Percentiles rank a stretch among this genome's conserved stretches.
phyloP scores from a whole-genome alignment of 768 basidiomycete genomes.

The Rhodotorula graminis region DNA sequence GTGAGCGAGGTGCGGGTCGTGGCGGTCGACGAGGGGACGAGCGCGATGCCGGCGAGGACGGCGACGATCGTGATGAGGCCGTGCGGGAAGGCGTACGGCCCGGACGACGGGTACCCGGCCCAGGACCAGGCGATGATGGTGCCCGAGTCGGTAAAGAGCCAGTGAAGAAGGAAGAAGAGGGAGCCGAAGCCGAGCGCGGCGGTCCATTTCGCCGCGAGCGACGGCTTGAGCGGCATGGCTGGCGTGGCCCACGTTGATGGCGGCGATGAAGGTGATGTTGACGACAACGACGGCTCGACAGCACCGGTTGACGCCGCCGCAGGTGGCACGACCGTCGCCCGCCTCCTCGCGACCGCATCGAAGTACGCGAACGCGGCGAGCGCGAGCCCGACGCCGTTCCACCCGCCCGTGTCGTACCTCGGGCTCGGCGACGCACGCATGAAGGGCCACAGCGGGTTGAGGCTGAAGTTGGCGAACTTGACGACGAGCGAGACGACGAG shows the following conservation, averaged over 20 bases:
- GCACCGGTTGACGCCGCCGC: no score
- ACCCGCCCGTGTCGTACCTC: slow-evolving; percentile 22
- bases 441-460: slow-evolving; percentile 39
- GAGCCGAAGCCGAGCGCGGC: slow-evolving; percentile 26
- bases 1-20: background rate
- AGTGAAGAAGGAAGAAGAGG: slow-evolving; percentile 32
- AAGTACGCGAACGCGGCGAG: slow-evolving; percentile 21
- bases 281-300: no score
- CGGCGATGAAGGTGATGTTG: no score
- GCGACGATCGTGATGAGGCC: slow-evolving; percentile 12
- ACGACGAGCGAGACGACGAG: slow-evolving; percentile 62
- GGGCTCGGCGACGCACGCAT: slow-evolving; percentile 2
- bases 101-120: slow-evolving; percentile 16
- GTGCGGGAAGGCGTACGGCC: slow-evolving; percentile 27
- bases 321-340: no score
- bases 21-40: background rate
- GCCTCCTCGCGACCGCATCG: no score
- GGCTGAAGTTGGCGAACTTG: slow-evolving; percentile 67
- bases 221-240: background rate
- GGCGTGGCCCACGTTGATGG: no score
- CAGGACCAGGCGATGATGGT: slow-evolving; percentile 34
- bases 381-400: slow-evolving; percentile 20
- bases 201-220: background rate
- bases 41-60: slow-evolving; percentile 1
- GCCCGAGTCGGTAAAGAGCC: slow-evolving; percentile 32